Evolutionary conservation across 2,329 filamentous ascomycete species (phyloP), one percentile per base, ranked within the genome.

Genomic region (Ambrosiella xylebori): DNA sequence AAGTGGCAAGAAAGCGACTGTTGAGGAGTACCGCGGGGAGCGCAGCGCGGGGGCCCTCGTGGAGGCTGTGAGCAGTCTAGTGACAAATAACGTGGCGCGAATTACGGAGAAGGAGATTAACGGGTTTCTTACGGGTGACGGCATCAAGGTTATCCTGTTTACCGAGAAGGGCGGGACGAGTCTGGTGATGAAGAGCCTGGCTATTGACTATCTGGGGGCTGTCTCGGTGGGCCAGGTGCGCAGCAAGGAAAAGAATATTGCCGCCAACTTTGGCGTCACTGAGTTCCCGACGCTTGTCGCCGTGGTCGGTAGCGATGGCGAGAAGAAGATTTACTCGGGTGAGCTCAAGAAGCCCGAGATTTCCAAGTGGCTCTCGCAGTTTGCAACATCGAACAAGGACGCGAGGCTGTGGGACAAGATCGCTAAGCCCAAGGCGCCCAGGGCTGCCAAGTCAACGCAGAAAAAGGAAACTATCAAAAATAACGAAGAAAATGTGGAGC

Each of bases 121-220:
- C 59, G 73, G 73, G 11, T 98, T 91, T 78, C 70, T 96, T 54
- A 71, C 73, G 8, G 76, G 79, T 59, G 77, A 79, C 50, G 83
- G 82, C 61, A 36, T 54, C n/a, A 96, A 95, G 74, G 90, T 86
- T 0, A 81, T 98, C 39, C 74, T 98, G 2, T 97, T 98, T 71
- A 94, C 87, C 1, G 87, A 95, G 59, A 98, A 97, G 74, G 88
- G 89, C 19, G 84, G 85, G 5, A 91, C 87, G 0, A 91, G 87
- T 67, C 81, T 89, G 9, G 75, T 95, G 27, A 72, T 96, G 63
- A 86, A 86, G 69, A 84, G 88, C 61, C 70, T 97, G 57, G 90
- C 93, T 6, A 88, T 96, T 65, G 93, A 97, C 67, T 98, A 91
- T 70, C 76, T 93, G 35, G 89, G 84, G 40, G 80, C 81, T 58